phyloP scores from a whole-genome alignment of 306 rosid species.

The Cyclanthera cordifolia region DNA sequence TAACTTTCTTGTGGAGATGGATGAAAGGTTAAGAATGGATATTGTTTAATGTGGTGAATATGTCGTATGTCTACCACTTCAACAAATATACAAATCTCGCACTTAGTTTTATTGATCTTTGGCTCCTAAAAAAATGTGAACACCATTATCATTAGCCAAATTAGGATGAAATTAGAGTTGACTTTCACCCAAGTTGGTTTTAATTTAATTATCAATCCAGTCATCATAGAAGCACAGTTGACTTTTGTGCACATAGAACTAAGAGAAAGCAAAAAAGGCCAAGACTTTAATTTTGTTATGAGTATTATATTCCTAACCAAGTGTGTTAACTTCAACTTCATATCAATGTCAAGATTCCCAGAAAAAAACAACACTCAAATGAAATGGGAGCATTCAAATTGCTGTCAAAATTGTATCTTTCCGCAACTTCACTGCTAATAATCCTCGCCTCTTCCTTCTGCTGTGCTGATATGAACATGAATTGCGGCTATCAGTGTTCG shows the following conservation, averaged over 20 bases:
- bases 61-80: background rate
- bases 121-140: background rate
- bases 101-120: background rate
- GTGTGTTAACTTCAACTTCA: background rate
- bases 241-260: constrained; percentile 10
- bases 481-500: constrained; percentile 19
- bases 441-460: constrained; percentile 6
- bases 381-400: constrained; percentile 27
- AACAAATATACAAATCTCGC: background rate
- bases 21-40: no score
- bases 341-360: background rate
- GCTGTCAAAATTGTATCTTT: constrained; percentile 5
- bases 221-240: constrained; percentile 13
- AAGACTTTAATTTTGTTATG: background rate
- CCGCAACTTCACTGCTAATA: constrained; percentile 8
- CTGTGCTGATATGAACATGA: constrained; percentile 23
- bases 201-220: background rate
- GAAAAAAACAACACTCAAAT: background rate
- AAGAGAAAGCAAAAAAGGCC: background rate
- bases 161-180: constrained; percentile 10
- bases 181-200: constrained; percentile 1
- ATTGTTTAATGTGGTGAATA: no score
- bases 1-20: no score
- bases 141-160: constrained; percentile 2
- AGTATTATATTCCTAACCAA: background rate